Evolutionary conservation across 306 rosid species (phyloP).

Genomic region (Acacia confusa): DNA sequence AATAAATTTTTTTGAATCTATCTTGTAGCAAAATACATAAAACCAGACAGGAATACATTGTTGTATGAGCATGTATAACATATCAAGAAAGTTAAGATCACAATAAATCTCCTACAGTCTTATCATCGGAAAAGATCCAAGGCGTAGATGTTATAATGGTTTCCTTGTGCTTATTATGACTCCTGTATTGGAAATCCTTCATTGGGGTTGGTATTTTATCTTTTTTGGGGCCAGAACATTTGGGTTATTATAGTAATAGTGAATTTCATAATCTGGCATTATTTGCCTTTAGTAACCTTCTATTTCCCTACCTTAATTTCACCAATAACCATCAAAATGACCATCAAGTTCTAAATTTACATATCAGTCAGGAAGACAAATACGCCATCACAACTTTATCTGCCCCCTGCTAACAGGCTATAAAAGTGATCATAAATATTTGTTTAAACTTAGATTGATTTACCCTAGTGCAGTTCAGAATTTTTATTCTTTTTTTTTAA

Average conservation of each 20-base stretch:
- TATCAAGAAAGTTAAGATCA: neutral
- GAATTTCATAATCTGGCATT: neutral
- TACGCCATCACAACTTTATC: slow-evolving; percentile 9
- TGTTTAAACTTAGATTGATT: neutral
- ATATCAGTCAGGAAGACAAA: neutral
- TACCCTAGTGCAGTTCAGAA: neutral
- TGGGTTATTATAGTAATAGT: neutral
- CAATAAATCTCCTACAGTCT: neutral
- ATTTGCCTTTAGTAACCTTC: neutral
- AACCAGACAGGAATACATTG: neutral
- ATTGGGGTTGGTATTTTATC: neutral
- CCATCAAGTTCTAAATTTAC: slow-evolving; percentile 14
- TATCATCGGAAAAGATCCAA: slow-evolving; percentile 3
- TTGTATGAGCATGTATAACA: neutral
- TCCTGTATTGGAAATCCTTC: neutral
- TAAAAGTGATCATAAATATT: neutral
- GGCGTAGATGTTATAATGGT: neutral
- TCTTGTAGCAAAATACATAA: neutral
- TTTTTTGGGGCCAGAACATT: neutral
- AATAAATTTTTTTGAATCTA: neutral
- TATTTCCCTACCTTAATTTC: neutral
- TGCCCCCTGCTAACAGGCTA: slow-evolving; percentile 17
- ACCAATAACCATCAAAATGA: neutral
- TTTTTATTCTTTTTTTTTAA: slow-evolving; percentile 13
- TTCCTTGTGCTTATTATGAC: neutral